Evolutionary conservation across 2,329 filamentous ascomycete genomes (phyloP), one percentile per base, ranked within the genome.

Genomic region (Massarina eburnea): DNA sequence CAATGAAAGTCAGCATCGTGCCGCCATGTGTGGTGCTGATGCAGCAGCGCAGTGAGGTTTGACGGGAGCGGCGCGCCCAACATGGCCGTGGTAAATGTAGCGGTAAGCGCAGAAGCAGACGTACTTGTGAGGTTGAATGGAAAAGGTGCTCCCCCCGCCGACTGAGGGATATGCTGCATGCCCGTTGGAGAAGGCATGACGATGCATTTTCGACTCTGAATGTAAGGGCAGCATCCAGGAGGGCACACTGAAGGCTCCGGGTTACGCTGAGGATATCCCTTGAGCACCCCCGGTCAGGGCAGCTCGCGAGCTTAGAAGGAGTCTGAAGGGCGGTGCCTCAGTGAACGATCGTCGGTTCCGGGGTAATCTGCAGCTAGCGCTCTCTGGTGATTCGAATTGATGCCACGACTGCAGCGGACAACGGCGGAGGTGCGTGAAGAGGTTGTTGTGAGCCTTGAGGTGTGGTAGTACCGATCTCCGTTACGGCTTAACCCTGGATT

Each of bases 91-190:
- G 6, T 26, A 10, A 7, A 7, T 26, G 7, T 26, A 12, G 24
- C 7, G 24, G 7, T 12, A 26, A 26, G 24, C 24, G 24, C 9
- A 30, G 27, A 30, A 7, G 52, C 42, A 40, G 65, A 68, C 80
- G 64, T 82, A 95, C 88, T 89, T 88, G 71, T 96, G 90, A 58
- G 90, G 89, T 59, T 89, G 90, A 64, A 95, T 91, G 57, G 90
- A 89, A 68, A 95, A 92, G 36, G 86, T 88, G 65, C 73, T 76
- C 60, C 75, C 76, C 61, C 85, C 85, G 49, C 80, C 81, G 54
- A 85, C 80, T 54, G 66, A 67, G 40, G 88, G 86, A 71, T 91
- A 91, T 67, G 77, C 77, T 53, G 74, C 71, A 58, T 80, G 74
- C 70, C 90, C 91, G 76, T 94, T 95, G 53, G 86, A 83, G 73